Base-by-base conservation (phyloP, 2,329 filamentous ascomycete genomes). In the Albophoma yamanashiensis region DNA sequence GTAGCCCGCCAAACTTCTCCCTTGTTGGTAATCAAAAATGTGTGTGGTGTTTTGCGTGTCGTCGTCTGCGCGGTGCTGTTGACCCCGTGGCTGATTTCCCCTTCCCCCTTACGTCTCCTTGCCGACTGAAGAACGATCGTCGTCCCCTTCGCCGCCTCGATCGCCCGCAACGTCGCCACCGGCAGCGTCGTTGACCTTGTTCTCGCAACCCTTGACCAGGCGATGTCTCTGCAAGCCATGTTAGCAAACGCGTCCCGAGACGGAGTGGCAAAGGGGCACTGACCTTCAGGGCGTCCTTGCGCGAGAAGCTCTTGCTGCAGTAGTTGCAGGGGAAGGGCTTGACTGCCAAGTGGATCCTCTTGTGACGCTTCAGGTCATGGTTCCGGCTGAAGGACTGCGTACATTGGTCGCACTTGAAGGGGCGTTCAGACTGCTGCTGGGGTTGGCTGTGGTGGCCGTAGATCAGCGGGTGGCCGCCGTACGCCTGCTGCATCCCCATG, bases 201-300 rank as follows among this genome's bases (percentile, higher is more conserved):
- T 67, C 58, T 75, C 84, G 64, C 85, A 88, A 4, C 84, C 84
- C 68, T 88, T 88, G 40, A 88, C 85, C 6, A 88, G 75, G 47
- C 81, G 79, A 68, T 88, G 83, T 59, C 84, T 76, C 82, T 87
- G 66, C 64, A 57, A 11, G 8, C 8, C 39, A 42, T 56, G 59
- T 71, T 61, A 69, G 42, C n/a, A 42, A 42, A 42, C n/a, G 34
- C 34, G 34, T 36, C 9, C 34, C 9, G 27, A 31, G 27, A 31
- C 27, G 5, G 27, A 36, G 34, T 7, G 6, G 34, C 34, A 36
- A 8, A 11, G 9, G 42, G 42, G 34, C 58, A 64, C 84, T 68
- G 78, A 97, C 94, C 89, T 97, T 97, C 38, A 99, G 79, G 12
- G 94, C 94, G 74, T 97, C 94, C 72, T 97, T 97, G 62, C 94